A percentile compares a stretch with the other conserved stretches of the same genome.
Conservation (phyloP, 345 rosid species). For the Boechera divaricarpa region DNA sequence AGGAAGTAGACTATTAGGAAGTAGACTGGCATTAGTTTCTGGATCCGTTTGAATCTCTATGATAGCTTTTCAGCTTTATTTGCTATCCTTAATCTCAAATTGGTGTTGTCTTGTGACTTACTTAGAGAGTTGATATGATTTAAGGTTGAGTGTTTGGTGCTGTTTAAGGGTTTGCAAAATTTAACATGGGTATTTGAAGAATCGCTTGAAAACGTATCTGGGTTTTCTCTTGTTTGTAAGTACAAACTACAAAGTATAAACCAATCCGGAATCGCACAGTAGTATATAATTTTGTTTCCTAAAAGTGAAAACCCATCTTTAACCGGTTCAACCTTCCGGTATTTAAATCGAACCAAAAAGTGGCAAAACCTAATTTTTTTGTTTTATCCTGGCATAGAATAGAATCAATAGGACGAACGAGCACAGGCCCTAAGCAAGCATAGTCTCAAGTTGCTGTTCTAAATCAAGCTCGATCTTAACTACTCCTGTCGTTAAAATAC, state of each 20-base stretch:
- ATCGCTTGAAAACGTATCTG: too few relatives aligned
- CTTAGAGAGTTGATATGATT: neutral
- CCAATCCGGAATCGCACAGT: too few relatives aligned
- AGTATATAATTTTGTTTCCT: too few relatives aligned
- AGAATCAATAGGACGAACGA: neutral
- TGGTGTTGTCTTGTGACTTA: neutral
- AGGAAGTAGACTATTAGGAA: neutral
- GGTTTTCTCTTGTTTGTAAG: too few relatives aligned
- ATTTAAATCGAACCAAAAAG: neutral
- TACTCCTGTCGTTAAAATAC: slow-evolving; percentile 2
- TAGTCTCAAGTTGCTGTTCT: slow-evolving; percentile 1
- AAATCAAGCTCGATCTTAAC: slow-evolving; percentile 12
- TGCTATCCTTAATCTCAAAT: neutral
- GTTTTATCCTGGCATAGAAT: neutral
- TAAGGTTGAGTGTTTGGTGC: neutral
- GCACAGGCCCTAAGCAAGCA: neutral
- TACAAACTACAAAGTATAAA: too few relatives aligned
- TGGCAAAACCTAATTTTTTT: slow-evolving; percentile 12
- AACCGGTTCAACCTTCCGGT: slow-evolving; percentile 20
- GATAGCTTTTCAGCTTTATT: neutral
- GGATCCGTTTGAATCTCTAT: neutral
- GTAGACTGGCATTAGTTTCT: neutral
- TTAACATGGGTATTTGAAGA: too few relatives aligned
- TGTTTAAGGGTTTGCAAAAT: slow-evolving; percentile 1
- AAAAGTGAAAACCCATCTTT: too few relatives aligned